Evolutionary conservation across 257 asterid species (phyloP), one percentile per base, ranked within the genome.

Genomic region (Solanum verrucosum): DNA sequence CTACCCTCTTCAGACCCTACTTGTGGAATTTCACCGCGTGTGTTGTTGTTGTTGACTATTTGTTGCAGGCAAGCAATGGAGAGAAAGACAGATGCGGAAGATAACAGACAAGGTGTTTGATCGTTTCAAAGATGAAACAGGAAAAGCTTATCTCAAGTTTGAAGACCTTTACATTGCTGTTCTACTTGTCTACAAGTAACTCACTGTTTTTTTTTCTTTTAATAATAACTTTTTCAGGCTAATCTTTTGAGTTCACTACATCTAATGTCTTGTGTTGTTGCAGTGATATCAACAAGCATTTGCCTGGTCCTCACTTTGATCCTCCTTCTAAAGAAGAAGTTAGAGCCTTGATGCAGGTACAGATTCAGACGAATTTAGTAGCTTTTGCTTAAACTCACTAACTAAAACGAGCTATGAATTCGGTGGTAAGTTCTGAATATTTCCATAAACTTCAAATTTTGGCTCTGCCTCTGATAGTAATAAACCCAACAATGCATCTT

Each of bases 291-390:
- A 96, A 96, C 67, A 96, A 95, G 94, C 96, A 90, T 83, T 91
- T 96, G 95, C 98, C 99, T 31, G 98, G 99, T 87, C 97, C 95
- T 60, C 99, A 96, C 90, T 94, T 96, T 40, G 99, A 96, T 72
- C 99, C 99, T 79, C 98, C 99, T 7, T 78, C 98, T 42, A 95
- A 90, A 89, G 98, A 93, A 88, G 91, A 92, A 92, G 86, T 95
- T 65, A 94, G 87, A 88, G 84, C 65, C 77, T 89, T 96, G 89
- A 90, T 96, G 92, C 88, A 83, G 97, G 99, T 95, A 52, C 63
- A 14, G 0, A 4, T 15, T 71, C n/a, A 0, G 5, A 33, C 3
- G 2, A 15, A 71, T 18, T 0, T 0, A 71, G 12, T 31, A 16
- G 13, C 31, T 29, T 29, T 29, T 29, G 31, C 31, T 29, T 29